Percentiles rank a stretch among this genome's conserved stretches.
Conservation (phyloP, 495 filamentous ascomycete species). For the Trichocladium antarcticum region DNA sequence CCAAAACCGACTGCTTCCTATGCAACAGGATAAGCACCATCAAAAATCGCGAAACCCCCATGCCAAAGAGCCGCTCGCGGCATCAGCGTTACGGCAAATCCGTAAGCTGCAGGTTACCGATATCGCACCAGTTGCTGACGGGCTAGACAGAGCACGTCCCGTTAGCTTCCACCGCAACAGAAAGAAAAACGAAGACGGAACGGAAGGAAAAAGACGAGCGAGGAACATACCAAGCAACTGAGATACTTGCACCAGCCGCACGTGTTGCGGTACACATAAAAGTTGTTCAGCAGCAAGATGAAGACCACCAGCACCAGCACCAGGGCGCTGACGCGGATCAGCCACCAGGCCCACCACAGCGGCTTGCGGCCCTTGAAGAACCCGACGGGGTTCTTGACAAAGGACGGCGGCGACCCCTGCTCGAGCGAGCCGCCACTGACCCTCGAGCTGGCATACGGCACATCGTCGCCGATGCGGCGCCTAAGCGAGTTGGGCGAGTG, state of each 20-base stretch:
- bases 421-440: constrained; percentile 29
- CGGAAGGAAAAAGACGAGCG: neutral
- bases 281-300: constrained; percentile 76
- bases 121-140: constrained; percentile 68
- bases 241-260: constrained; percentile 92
- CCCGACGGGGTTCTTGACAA: constrained; percentile 56
- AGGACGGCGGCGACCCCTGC: constrained; percentile 41
- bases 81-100: too few species aligned
- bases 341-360: constrained; percentile 97
- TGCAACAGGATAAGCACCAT: too few species aligned
- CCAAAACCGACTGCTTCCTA: too few species aligned
- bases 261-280: constrained; percentile 64
- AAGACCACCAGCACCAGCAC: constrained; percentile 69
- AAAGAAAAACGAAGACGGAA: neutral
- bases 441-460: constrained; percentile 32
- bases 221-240: constrained; percentile 70
- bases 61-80: too few species aligned
- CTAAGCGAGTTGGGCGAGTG: constrained; percentile 76
- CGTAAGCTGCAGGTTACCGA: constrained; percentile 41
- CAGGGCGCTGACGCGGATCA: constrained; percentile 69
- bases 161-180: constrained; percentile 12
- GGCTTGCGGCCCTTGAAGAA: constrained; percentile 91
- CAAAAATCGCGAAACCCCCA: too few species aligned
- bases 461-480: constrained; percentile 59
- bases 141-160: constrained; percentile 34